Evolutionary conservation across 345 rosid species (phyloP).

Genomic region (Murraya paniculata): DNA sequence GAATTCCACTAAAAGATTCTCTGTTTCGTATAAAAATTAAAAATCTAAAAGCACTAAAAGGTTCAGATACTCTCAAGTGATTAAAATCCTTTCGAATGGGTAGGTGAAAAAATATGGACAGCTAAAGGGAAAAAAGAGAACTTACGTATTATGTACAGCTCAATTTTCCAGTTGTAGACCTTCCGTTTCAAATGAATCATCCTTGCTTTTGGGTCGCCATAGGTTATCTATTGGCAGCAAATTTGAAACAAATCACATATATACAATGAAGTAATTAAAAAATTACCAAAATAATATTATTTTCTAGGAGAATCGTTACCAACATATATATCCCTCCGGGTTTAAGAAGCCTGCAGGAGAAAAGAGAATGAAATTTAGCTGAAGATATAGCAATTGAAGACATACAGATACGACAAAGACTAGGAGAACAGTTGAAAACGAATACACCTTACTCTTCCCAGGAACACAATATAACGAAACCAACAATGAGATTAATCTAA

Average conservation of each 20-base stretch:
- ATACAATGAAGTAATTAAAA: not conserved
- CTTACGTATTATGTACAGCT: slow-evolving; percentile 82
- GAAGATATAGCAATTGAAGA: not conserved
- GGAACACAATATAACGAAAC: not conserved
- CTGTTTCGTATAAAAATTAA: too few relatives aligned
- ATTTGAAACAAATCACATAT: not conserved
- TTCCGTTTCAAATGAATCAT: slow-evolving; percentile 74
- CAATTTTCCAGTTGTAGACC: slow-evolving; percentile 66
- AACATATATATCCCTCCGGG: slow-evolving; percentile 85
- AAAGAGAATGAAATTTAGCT: slow-evolving; percentile 14
- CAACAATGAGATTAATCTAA: not conserved
- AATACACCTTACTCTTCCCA: not conserved
- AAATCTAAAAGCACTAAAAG: not conserved
- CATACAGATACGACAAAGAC: not conserved
- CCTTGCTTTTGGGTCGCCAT: slow-evolving; percentile 91
- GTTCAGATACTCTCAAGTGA: not conserved
- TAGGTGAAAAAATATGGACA: not conserved
- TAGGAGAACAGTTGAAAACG: not conserved
- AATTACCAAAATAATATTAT: slow-evolving; percentile 1
- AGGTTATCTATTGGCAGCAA: slow-evolving; percentile 64
- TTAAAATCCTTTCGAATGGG: not conserved
- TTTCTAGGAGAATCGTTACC: slow-evolving; percentile 49
- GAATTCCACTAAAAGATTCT: not conserved
- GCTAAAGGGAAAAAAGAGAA: slow-evolving; percentile 8
- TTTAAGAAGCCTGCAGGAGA: slow-evolving; percentile 69